Evolutionary conservation across 495 filamentous ascomycete genomes (phyloP).

Genomic region (Hyaloscypha finlandica): DNA sequence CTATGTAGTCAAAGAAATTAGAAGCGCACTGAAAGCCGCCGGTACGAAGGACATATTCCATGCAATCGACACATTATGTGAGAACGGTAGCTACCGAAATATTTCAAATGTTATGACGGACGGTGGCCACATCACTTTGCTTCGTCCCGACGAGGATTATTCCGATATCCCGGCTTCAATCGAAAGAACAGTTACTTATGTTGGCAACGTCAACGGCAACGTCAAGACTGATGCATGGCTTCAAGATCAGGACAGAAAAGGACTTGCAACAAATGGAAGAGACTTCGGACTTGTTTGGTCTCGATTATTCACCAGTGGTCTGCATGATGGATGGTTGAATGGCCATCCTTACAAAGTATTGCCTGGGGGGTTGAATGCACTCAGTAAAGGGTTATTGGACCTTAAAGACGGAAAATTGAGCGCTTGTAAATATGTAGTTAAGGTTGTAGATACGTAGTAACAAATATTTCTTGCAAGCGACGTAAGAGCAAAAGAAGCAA

Average conservation of each 20-base stretch:
- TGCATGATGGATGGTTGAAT: conserved; percentile 60
- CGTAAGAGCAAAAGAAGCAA: too few species aligned
- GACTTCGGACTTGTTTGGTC: conserved; percentile 62
- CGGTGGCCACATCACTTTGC: too few species aligned
- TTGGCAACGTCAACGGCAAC: background rate
- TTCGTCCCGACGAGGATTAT: too few species aligned
- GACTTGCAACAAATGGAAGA: too few species aligned
- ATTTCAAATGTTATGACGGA: too few species aligned
- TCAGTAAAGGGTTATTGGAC: conserved; percentile 54
- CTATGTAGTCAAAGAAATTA: background rate
- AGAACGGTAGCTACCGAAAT: too few species aligned
- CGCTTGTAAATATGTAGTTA: conserved; percentile 67
- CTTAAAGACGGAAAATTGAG: conserved; percentile 64
- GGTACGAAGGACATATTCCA: too few species aligned
- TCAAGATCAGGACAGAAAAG: too few species aligned
- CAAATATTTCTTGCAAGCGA: too few species aligned
- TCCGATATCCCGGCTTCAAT: too few species aligned
- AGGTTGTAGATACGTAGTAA: conserved; percentile 41
- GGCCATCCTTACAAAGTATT: conserved; percentile 62
- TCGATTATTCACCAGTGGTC: conserved; percentile 50
- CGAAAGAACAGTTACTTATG: background rate
- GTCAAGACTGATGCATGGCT: conserved; percentile 27
- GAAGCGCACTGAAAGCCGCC: too few species aligned
- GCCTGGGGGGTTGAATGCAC: conserved; percentile 55
- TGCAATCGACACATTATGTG: too few species aligned